These are phyloP conservation scores for Colletotrichum sp. DNA, from an alignment of 2,329 filamentous ascomycete genomes.

Conservation along the genomic window DNA sequence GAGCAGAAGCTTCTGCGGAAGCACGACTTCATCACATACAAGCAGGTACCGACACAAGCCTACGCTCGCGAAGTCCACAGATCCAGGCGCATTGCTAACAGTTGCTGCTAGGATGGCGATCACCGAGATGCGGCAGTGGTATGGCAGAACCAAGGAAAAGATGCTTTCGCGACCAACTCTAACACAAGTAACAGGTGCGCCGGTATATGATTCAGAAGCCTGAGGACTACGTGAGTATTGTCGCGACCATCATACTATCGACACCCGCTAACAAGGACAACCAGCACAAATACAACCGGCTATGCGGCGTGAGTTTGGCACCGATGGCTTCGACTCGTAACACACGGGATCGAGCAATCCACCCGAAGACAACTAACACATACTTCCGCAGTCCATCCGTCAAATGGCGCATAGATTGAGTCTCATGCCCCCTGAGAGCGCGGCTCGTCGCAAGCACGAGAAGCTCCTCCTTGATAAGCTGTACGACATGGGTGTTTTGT, in stretches of 20 bases:
- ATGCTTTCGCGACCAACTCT: not conserved
- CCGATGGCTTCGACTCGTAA: not conserved
- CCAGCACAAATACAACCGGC: constrained; percentile 60
- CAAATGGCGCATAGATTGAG: constrained; percentile 90
- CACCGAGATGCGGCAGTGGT: constrained; percentile 77
- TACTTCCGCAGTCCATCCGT: constrained; percentile 69
- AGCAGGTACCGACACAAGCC: constrained; percentile 36
- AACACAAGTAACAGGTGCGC: constrained; percentile 3
- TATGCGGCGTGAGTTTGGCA: constrained; percentile 67
- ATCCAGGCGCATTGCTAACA: constrained; percentile 1
- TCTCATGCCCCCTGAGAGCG: constrained; percentile 79
- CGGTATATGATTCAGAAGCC: constrained; percentile 91
- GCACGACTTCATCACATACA: constrained; percentile 95
- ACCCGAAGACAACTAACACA: constrained; percentile 20
- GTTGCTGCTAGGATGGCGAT: constrained; percentile 10
- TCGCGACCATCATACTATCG: not conserved
- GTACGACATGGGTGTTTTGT: constrained; percentile 88
- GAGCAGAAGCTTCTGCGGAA: constrained; percentile 94
- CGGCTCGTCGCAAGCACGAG: constrained; percentile 83
- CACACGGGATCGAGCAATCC: not conserved
- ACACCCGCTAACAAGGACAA: not conserved
- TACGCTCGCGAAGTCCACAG: not conserved
- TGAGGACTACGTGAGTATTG: constrained; percentile 68
- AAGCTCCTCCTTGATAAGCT: constrained; percentile 88
- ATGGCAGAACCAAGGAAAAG: not conserved